Evolutionary conservation across 1,139 yeast species (phyloP).

Genomic region (Kodamaea plutei): DNA sequence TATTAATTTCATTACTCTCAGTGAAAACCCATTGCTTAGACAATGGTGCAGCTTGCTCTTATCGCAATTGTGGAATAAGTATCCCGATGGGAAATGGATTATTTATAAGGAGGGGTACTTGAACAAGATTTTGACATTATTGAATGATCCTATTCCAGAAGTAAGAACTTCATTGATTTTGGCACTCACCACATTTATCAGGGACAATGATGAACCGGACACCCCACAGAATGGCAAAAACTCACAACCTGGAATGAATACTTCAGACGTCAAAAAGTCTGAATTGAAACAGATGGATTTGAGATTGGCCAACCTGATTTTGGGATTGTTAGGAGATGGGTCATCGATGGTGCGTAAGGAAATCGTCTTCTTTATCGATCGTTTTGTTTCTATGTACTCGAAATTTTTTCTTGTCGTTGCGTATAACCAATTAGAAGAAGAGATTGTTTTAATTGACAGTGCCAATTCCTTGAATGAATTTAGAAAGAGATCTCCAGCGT

Average conservation of each 20-base stretch:
- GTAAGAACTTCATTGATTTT: conserved; percentile 81
- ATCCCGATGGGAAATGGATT: conserved; percentile 73
- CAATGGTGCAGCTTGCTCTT: conserved; percentile 88
- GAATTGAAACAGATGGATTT: conserved; percentile 54
- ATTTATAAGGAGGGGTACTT: conserved; percentile 65
- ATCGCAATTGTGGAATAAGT: conserved; percentile 71
- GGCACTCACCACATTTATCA: conserved; percentile 69
- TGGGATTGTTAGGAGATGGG: conserved; percentile 69
- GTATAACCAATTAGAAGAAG: conserved; percentile 80
- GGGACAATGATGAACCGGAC: conserved; percentile 29
- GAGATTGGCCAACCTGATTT: conserved; percentile 45
- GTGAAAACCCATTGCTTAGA: conserved; percentile 80
- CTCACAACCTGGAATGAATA: too few species aligned
- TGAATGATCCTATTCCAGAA: conserved; percentile 92
- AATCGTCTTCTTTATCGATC: conserved; percentile 70
- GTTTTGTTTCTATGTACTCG: conserved; percentile 65
- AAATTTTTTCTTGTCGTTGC: conserved; percentile 84
- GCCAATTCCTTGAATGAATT: conserved; percentile 57
- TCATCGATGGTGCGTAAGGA: conserved; percentile 87
- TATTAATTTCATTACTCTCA: conserved; percentile 58
- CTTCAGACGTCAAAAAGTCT: conserved; percentile 25
- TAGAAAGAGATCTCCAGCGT: conserved; percentile 64
- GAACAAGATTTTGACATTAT: conserved; percentile 50
- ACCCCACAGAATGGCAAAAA: conserved; percentile 14
- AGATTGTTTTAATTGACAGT: conserved; percentile 62